Evolutionary conservation across 1,284 basidiomycete genomes (phyloP).

Genomic region (Tilletia horrida): DNA sequence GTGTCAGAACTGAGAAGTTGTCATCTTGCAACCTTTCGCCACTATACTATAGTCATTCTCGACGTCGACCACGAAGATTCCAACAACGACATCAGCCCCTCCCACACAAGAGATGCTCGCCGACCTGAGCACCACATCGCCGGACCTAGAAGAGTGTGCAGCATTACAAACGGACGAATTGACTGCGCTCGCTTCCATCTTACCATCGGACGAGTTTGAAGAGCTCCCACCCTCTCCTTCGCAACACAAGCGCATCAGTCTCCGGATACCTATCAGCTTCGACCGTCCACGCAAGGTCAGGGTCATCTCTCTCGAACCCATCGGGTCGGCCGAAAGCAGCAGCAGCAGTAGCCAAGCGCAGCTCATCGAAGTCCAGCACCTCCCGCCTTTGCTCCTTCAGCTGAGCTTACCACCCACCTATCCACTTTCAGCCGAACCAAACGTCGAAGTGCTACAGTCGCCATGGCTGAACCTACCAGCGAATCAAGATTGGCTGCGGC

Average conservation of each 20-base stretch:
- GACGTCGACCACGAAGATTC: neutral
- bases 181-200: conserved; percentile 7
- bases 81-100: too few species aligned
- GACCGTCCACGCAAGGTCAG: conserved; percentile 4
- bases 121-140: neutral
- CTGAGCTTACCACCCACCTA: conserved; percentile 31
- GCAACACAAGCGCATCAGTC: neutral
- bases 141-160: neutral
- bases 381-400: conserved; percentile 27
- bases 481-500: conserved; percentile 21
- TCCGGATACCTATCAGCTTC: conserved; percentile 11
- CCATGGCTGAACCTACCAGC: conserved; percentile 25
- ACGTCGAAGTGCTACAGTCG: conserved; percentile 25
- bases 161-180: conserved; percentile 2
- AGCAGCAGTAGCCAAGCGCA: conserved; percentile 19
- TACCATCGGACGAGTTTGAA: neutral
- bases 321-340: neutral
- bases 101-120: too few species aligned
- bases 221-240: neutral
- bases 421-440: conserved; percentile 24
- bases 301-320: neutral
- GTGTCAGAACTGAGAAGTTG: neutral
- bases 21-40: neutral
- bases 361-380: conserved; percentile 24
- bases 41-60: neutral